Evolutionary conservation across 2,329 filamentous ascomycete species (phyloP).

Genomic region (Neophaeococcomyces aloes): DNA sequence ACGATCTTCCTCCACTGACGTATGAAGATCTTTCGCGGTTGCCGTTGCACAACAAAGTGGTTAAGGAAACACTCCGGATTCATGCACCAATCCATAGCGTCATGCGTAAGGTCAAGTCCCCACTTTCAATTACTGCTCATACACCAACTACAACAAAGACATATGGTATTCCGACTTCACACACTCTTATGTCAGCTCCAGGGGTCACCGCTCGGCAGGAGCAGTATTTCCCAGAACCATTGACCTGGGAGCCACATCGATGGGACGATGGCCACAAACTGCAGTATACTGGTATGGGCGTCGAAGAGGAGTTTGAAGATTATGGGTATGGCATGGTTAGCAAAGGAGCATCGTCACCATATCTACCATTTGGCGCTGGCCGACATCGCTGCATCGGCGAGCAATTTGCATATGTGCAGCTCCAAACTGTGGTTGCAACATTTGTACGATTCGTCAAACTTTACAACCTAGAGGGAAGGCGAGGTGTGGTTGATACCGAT

Average conservation of each 20-base stretch:
- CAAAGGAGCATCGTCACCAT: slow-evolving; percentile 82
- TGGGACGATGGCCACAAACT: slow-evolving; percentile 60
- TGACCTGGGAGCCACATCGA: slow-evolving; percentile 79
- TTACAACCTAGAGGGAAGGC: slow-evolving; percentile 60
- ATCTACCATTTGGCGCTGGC: slow-evolving; percentile 87
- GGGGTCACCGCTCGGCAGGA: slow-evolving; percentile 65
- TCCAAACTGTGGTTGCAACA: slow-evolving; percentile 72
- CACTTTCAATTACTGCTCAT: slow-evolving; percentile 51
- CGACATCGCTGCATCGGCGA: slow-evolving; percentile 92
- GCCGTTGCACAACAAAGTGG: slow-evolving; percentile 51
- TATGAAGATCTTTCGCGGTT: slow-evolving; percentile 52
- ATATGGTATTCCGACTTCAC: slow-evolving; percentile 68
- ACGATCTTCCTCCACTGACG: slow-evolving; percentile 45
- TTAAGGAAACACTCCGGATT: slow-evolving; percentile 62
- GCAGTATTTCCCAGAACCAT: slow-evolving; percentile 69
- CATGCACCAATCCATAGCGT: slow-evolving; percentile 65
- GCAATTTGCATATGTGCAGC: slow-evolving; percentile 87
- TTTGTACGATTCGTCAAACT: slow-evolving; percentile 73
- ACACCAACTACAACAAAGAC: slow-evolving; percentile 51
- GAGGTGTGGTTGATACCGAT: slow-evolving; percentile 57
- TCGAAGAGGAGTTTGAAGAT: slow-evolving; percentile 64
- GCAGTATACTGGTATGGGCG: slow-evolving; percentile 36
- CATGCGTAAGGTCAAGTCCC: slow-evolving; percentile 60
- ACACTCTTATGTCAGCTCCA: slow-evolving; percentile 74
- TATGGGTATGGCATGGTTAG: slow-evolving; percentile 89